Conservation (phyloP, 495 filamentous ascomycete species). For the Corynascus novoguineensis region DNA sequence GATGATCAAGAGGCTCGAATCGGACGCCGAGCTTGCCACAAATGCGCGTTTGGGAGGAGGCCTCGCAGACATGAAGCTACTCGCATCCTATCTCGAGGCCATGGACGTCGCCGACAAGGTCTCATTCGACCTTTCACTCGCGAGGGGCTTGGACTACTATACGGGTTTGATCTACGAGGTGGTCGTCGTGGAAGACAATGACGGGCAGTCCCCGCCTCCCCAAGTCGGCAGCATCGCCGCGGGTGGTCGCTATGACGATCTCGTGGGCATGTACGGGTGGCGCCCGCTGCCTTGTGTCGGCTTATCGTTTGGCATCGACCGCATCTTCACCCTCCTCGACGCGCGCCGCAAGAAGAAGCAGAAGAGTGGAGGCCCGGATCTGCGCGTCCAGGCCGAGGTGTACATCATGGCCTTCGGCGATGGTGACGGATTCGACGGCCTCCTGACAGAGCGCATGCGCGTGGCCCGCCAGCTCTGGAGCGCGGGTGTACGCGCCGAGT, state of each 20-base stretch:
- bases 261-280: slow-evolving; percentile 91
- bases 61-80: slow-evolving; percentile 69
- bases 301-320: slow-evolving; percentile 88
- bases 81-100: slow-evolving; percentile 74
- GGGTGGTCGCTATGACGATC: slow-evolving; percentile 84
- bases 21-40: slow-evolving; percentile 54
- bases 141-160: slow-evolving; percentile 88
- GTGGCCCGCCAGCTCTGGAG: slow-evolving; percentile 69
- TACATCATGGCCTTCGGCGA: slow-evolving; percentile 90
- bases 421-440: slow-evolving; percentile 70
- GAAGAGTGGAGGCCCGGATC: slow-evolving; percentile 31
- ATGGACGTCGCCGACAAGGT: slow-evolving; percentile 64
- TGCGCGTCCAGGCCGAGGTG: slow-evolving; percentile 64
- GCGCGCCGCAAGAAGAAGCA: slow-evolving; percentile 57
- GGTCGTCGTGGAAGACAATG: slow-evolving; percentile 31
- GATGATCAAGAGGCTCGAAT: slow-evolving; percentile 57
- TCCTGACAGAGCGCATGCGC: slow-evolving; percentile 72
- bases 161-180: slow-evolving; percentile 91
- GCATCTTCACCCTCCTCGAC: slow-evolving; percentile 87
- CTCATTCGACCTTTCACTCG: slow-evolving; percentile 74
- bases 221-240: slow-evolving; percentile 69
- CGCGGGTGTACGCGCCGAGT: slow-evolving; percentile 71
- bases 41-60: slow-evolving; percentile 70
- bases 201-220: slow-evolving; percentile 5
- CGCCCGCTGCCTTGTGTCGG: slow-evolving; percentile 80